Evolutionary conservation across 140 eudicot species (phyloP).

Genomic region (Senecio squalidus): DNA sequence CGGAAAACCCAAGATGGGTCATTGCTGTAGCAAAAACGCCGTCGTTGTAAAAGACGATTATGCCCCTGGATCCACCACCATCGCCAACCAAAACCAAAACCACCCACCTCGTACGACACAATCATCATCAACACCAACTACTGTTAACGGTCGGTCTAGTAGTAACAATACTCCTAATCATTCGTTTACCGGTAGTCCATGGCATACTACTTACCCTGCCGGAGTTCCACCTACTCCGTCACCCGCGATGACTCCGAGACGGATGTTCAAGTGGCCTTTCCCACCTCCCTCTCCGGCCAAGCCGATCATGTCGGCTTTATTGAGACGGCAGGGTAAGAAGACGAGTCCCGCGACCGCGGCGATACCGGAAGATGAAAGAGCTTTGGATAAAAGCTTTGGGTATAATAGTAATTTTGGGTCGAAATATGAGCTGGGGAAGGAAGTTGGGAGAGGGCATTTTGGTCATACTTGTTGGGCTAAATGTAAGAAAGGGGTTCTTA

Average conservation of each 20-base stretch:
- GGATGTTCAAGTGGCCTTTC: constrained; percentile 86
- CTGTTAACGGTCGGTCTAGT: constrained; percentile 26
- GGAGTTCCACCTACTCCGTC: constrained; percentile 84
- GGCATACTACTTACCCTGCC: constrained; percentile 68
- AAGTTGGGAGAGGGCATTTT: constrained; percentile 96
- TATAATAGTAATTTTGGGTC: constrained; percentile 58
- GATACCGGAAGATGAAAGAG: constrained; percentile 54
- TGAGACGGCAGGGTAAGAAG: constrained; percentile 58
- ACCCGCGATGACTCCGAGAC: constrained; percentile 77
- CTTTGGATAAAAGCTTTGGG: constrained; percentile 76
- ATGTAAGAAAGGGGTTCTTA: constrained; percentile 77
- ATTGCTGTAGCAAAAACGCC: constrained; percentile 65
- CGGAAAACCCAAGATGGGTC: constrained; percentile 55
- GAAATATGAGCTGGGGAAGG: constrained; percentile 87
- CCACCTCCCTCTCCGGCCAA: constrained; percentile 99
- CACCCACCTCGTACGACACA: constrained; percentile 17
- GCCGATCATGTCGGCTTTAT: constrained; percentile 86
- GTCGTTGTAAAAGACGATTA: constrained; percentile 28
- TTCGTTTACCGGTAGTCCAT: constrained; percentile 70
- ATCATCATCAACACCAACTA: background rate
- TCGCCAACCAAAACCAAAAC: background rate
- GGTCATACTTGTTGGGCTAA: constrained; percentile 95
- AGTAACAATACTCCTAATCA: constrained; percentile 49
- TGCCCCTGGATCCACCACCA: constrained; percentile 32
- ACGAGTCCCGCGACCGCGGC: constrained; percentile 5